These are phyloP conservation scores for Terana coerulea DNA, from an alignment of 768 basidiomycete genomes.

Conservation along the genomic window DNA sequence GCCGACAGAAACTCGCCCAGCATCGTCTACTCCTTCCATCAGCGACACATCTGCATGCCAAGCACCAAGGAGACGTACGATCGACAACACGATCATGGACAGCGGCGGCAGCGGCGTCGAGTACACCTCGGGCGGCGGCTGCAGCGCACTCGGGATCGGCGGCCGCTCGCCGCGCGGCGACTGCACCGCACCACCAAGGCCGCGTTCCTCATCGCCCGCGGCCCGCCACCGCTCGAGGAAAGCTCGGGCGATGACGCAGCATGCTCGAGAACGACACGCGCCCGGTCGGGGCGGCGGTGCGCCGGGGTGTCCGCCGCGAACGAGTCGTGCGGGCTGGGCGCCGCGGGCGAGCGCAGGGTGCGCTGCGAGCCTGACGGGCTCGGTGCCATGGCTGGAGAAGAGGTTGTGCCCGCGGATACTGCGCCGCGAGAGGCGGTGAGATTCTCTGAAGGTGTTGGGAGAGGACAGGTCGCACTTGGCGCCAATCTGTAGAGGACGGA, in stretches of 20 bases:
- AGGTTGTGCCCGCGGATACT: no score
- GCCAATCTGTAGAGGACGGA: background rate
- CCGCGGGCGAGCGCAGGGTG: background rate
- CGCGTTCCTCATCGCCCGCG: slow-evolving; percentile 21
- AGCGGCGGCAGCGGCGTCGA: slow-evolving; percentile 80
- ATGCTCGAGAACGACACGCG: slow-evolving; percentile 24
- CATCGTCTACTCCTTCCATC: slow-evolving; percentile 58
- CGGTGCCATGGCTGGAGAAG: no score
- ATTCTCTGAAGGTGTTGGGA: slow-evolving; percentile 1
- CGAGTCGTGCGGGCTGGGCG: background rate
- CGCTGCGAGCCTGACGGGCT: no score
- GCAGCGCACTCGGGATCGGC: slow-evolving; percentile 74
- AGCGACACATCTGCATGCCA: background rate
- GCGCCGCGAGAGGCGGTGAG: no score
- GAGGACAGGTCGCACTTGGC: background rate
- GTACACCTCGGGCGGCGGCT: slow-evolving; percentile 55
- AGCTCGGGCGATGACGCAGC: slow-evolving; percentile 19
- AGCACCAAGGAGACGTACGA: slow-evolving; percentile 59
- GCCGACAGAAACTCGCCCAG: slow-evolving; percentile 93
- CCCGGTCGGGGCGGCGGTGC: slow-evolving; percentile 10
- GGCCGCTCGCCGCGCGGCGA: slow-evolving; percentile 43
- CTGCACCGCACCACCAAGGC: background rate
- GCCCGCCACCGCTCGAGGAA: slow-evolving; percentile 21
- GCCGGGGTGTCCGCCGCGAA: background rate
- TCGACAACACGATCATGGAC: slow-evolving; percentile 90